Evolutionary conservation across 805 yeast species (phyloP).

Genomic region (Torulaspora gathmanii): DNA sequence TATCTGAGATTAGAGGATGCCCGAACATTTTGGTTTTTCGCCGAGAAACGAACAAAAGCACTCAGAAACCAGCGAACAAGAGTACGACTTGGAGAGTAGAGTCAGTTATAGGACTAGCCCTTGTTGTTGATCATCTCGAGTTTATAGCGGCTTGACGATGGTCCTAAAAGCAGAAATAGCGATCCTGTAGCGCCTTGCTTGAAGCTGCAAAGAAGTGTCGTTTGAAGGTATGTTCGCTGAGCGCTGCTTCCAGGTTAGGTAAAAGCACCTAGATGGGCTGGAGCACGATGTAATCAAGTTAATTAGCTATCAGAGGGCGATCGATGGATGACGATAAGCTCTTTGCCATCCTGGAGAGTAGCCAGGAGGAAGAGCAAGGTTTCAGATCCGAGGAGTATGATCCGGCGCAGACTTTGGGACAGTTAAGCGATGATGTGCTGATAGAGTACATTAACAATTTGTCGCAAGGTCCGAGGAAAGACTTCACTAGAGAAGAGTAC

Average conservation of each 20-base stretch:
- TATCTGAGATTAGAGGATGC: not conserved
- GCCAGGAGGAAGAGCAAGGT: not conserved
- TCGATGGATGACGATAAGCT: slow-evolving; percentile 2
- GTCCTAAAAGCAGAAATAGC: too few species aligned
- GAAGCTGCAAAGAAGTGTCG: not conserved
- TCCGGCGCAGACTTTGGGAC: slow-evolving; percentile 9
- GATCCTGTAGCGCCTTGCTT: not conserved
- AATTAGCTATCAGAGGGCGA: not conserved
- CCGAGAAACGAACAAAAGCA: not conserved
- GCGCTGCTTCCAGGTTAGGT: not conserved
- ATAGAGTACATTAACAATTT: slow-evolving; percentile 18
- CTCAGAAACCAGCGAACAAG: too few species aligned
- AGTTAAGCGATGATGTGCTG: slow-evolving; percentile 22
- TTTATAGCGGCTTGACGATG: too few species aligned
- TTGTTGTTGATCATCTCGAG: too few species aligned
- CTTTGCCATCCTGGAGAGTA: slow-evolving; percentile 3
- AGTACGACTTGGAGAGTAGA: too few species aligned
- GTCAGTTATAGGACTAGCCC: too few species aligned
- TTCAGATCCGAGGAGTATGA: slow-evolving; percentile 1
- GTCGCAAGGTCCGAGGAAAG: slow-evolving; percentile 12
- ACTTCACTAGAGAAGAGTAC: slow-evolving; percentile 22
- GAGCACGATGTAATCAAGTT: not conserved
- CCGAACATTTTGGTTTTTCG: not conserved
- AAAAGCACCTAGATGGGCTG: not conserved
- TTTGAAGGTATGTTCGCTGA: not conserved